These are phyloP conservation scores for Diaporthe longicolla DNA, from an alignment of 2,329 filamentous ascomycete genomes.

Conservation along the genomic window DNA sequence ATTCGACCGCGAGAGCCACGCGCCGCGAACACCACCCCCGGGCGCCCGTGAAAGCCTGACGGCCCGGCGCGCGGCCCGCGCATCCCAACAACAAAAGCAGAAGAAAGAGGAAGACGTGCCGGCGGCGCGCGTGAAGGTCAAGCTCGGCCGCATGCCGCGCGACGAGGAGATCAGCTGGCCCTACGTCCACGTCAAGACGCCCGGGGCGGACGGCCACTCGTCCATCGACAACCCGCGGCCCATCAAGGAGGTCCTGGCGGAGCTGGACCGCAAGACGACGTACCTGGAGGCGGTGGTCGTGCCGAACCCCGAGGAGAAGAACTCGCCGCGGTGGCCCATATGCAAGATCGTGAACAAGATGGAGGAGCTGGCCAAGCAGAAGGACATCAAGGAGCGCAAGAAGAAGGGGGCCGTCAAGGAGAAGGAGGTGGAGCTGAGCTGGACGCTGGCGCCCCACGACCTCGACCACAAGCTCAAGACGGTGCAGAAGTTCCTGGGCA, in stretches of 20 bases:
- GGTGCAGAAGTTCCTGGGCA: constrained; percentile 77
- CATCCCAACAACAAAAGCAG: neutral
- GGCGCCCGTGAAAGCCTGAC: neutral
- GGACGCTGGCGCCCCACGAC: constrained; percentile 85
- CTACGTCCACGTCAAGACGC: constrained; percentile 56
- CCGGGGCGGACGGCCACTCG: constrained; percentile 53
- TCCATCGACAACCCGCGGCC: constrained; percentile 55
- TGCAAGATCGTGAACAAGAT: constrained; percentile 79
- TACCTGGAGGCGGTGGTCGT: constrained; percentile 60
- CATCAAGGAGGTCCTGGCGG: constrained; percentile 58
- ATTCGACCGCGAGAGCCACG: constrained; percentile 29
- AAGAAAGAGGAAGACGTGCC: constrained; percentile 47
- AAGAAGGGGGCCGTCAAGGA: constrained; percentile 57
- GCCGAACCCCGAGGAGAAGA: constrained; percentile 52
- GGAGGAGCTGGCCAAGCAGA: constrained; percentile 59
- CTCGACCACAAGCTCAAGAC: constrained; percentile 78
- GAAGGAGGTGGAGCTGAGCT: constrained; percentile 92
- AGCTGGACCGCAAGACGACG: constrained; percentile 52
- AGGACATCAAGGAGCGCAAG: constrained; percentile 60
- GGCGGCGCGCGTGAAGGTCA: constrained; percentile 42
- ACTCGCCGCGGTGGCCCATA: constrained; percentile 63
- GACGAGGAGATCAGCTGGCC: constrained; percentile 61
- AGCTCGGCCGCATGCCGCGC: constrained; percentile 53
- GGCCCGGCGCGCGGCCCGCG: constrained; percentile 5
- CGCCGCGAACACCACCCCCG: too few relatives aligned